phyloP scores from a whole-genome alignment of 106 monocot genomes.

The Dendrobium nobile region DNA sequence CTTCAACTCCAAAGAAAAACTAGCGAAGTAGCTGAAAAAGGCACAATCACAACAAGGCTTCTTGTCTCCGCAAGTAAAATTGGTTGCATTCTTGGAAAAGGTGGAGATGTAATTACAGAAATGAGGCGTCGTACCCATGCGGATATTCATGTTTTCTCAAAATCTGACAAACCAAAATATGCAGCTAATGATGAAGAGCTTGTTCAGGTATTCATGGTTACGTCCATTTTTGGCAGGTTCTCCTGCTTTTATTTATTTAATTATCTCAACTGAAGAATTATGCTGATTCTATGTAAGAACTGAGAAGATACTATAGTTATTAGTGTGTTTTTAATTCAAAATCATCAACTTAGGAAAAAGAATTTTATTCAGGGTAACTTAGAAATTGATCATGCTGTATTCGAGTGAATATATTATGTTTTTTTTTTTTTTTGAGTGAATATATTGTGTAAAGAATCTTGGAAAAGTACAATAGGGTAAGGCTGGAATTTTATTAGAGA shows the following conservation, averaged over 20 bases:
- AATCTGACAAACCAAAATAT: constrained; percentile 56
- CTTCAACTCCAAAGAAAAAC: constrained; percentile 47
- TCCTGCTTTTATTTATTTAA: background rate
- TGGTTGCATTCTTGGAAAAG: constrained; percentile 75
- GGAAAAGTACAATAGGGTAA: too few species aligned
- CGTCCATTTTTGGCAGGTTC: background rate
- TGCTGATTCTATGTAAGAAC: background rate
- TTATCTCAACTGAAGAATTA: background rate
- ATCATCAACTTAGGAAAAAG: background rate
- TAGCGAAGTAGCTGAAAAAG: constrained; percentile 35
- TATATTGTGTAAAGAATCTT: too few species aligned
- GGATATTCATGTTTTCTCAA: constrained; percentile 57
- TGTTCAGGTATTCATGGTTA: constrained; percentile 42
- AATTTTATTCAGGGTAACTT: background rate
- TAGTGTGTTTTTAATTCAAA: background rate
- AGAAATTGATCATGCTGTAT: background rate
- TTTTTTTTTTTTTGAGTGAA: too few species aligned
- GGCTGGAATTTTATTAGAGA: too few species aligned
- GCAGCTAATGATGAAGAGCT: constrained; percentile 64
- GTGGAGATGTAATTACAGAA: constrained; percentile 67
- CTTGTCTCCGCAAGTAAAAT: constrained; percentile 63
- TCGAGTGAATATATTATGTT: too few species aligned
- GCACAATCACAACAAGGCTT: constrained; percentile 51
- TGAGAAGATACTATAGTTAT: background rate
- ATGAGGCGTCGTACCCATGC: constrained; percentile 67